phyloP scores from a whole-genome alignment of 192 early-diverging fungal species.

The Coemansia sp. region DNA sequence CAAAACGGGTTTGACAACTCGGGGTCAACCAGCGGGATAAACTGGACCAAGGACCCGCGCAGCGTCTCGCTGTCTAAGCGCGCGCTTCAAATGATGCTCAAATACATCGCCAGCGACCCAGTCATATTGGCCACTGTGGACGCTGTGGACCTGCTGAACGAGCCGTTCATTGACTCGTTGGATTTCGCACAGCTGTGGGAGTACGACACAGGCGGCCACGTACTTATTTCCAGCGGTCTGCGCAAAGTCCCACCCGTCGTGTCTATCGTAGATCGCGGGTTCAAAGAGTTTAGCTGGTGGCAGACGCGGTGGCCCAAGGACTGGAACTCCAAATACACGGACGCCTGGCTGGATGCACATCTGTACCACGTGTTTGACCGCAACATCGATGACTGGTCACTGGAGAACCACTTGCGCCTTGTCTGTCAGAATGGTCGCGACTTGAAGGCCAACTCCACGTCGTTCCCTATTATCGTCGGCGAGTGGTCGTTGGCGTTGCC shows the following conservation, averaged over 20 bases:
- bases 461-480: conserved; percentile 70
- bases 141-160: conserved; percentile 50
- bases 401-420: conserved; percentile 42
- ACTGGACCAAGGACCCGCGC: conserved; percentile 49
- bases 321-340: conserved; percentile 50
- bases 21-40: conserved; percentile 47
- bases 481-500: conserved; percentile 72
- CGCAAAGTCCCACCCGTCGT: conserved; percentile 37
- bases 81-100: conserved; percentile 58
- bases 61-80: conserved; percentile 60
- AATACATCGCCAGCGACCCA: conserved; percentile 57
- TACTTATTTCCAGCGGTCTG: conserved; percentile 28
- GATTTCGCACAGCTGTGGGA: conserved; percentile 56
- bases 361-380: conserved; percentile 59
- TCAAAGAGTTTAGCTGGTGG: conserved; percentile 56
- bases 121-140: conserved; percentile 40
- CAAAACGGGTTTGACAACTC: conserved; percentile 67
- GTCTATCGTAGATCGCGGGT: conserved; percentile 51
- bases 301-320: conserved; percentile 46
- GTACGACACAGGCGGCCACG: conserved; percentile 49
- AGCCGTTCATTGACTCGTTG: conserved; percentile 45
- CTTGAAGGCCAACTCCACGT: conserved; percentile 44
- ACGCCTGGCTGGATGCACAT: conserved; percentile 55
- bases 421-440: conserved; percentile 43
- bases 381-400: conserved; percentile 40